Evolutionary conservation across 441 rosid species (phyloP).

Genomic region (Breynia disticha): DNA sequence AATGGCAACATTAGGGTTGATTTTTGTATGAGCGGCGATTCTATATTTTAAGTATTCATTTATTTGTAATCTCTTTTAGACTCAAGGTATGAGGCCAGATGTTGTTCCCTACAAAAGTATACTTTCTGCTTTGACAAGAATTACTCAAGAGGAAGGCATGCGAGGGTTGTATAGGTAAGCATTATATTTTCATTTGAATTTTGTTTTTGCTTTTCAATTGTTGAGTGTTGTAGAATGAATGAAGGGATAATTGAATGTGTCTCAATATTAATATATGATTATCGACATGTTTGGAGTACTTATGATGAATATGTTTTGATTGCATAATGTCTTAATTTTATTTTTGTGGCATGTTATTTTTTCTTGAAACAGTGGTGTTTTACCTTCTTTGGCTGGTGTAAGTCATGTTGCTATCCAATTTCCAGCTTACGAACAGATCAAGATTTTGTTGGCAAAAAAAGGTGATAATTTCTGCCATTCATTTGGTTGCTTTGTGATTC

Average conservation of each 20-base stretch:
- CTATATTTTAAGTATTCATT: background rate
- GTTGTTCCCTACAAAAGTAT: constrained; percentile 85
- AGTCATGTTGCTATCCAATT: constrained; percentile 96
- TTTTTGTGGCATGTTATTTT: background rate
- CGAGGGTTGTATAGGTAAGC: constrained; percentile 84
- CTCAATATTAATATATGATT: no score
- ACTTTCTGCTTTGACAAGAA: constrained; percentile 71
- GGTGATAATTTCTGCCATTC: constrained; percentile 27
- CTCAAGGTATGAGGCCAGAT: constrained; percentile 77
- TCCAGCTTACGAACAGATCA: constrained; percentile 85
- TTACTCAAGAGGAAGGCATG: constrained; percentile 72
- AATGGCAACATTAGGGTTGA: no score
- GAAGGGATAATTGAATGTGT: no score
- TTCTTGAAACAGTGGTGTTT: constrained; percentile 62
- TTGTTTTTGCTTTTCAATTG: no score
- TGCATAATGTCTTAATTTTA: background rate
- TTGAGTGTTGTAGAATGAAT: no score
- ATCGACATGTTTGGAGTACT: no score
- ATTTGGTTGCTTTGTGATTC: background rate
- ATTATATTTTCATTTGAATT: background rate
- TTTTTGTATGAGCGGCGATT: no score
- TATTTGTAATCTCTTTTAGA: constrained; percentile 30
- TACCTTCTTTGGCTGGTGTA: constrained; percentile 83
- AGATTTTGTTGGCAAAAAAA: constrained; percentile 58
- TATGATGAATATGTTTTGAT: background rate